phyloP scores from a whole-genome alignment of 495 filamentous ascomycete genomes.

The Neurospora tetrasperma region DNA sequence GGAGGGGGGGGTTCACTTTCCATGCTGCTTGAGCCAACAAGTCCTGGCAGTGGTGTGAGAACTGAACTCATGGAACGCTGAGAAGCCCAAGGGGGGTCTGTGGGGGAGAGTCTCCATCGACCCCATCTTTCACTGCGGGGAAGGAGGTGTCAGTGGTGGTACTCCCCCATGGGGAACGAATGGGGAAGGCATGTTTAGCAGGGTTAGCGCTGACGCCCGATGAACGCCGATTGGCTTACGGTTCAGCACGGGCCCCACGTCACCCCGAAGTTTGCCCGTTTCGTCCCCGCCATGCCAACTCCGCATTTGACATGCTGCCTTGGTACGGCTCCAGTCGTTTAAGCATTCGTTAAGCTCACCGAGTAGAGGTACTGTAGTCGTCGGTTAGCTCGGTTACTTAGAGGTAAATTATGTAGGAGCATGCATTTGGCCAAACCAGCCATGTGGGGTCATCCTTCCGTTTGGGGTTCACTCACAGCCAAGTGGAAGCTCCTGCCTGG shows the following conservation, averaged over 20 bases:
- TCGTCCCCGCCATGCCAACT: background rate
- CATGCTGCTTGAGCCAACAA: too few species aligned
- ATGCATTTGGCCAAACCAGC: background rate
- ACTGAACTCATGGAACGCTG: too few species aligned
- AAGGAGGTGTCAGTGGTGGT: background rate
- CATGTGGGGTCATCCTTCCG: background rate
- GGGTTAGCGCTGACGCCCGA: background rate
- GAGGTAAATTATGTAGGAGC: too few species aligned
- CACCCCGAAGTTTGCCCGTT: background rate
- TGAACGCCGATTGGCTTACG: background rate
- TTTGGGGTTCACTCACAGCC: too few species aligned
- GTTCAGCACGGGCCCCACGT: background rate
- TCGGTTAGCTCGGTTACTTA: too few species aligned
- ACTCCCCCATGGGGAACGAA: background rate
- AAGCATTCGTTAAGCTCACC: too few species aligned
- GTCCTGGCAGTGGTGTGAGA: too few species aligned
- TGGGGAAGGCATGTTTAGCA: background rate
- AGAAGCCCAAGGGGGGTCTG: too few species aligned
- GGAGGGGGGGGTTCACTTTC: too few species aligned
- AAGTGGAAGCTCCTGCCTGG: too few species aligned
- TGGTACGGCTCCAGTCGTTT: background rate
- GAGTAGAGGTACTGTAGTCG: too few species aligned
- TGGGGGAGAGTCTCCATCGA: background rate
- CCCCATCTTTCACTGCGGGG: background rate
- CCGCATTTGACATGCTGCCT: background rate